Evolutionary conservation across 106 monocot genomes (phyloP), one percentile per base, ranked within the genome.

Genomic region (Dioscorea dumetorum): DNA sequence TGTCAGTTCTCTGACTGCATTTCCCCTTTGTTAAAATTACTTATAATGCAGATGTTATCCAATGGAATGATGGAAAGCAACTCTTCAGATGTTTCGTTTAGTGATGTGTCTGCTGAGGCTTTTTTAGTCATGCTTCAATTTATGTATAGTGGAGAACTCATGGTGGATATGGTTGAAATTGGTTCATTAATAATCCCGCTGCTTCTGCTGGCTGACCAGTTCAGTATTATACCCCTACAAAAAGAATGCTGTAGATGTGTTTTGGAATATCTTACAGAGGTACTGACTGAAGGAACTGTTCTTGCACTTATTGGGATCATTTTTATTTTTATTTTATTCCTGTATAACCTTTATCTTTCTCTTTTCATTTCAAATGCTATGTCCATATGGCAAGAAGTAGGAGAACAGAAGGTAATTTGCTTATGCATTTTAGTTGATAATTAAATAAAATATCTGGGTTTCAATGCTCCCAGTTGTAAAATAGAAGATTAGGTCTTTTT

Each of bases 61-160:
- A 91, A 91, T 76, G 95, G 95, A 80, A 95, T 95, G 95, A 54
- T 76, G 34, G 95, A 95, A 71, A 95, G 86, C 62, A 84, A 50
- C 52, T 75, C 88, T 14, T 78, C 91, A 74, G 69, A 84, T 33
- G 69, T 91, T 69, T 73, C 72, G 17, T 84, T 95, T 31, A 73
- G 65, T 51, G 95, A 95, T 70, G 70, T 91, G 12, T 71, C 85
- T 56, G 70, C 65, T 13, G 91, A 91, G 68, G 88, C 84, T 10
- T 91, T 91, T 59, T 56, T 28, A 50, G 67, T 68, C 32, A 83
- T 91, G 81, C 74, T 95, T 58, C 81, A 76, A 68, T 95, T 91
- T 73, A 88, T 95, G 91, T 95, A 95, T 64, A 74, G 75, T 65
- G 91, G 91, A 70, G 69, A 84, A 74, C 79, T 95, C 73, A 78